Conservation (phyloP, 129 eudicot species). For the Flaveria ramosissima region DNA sequence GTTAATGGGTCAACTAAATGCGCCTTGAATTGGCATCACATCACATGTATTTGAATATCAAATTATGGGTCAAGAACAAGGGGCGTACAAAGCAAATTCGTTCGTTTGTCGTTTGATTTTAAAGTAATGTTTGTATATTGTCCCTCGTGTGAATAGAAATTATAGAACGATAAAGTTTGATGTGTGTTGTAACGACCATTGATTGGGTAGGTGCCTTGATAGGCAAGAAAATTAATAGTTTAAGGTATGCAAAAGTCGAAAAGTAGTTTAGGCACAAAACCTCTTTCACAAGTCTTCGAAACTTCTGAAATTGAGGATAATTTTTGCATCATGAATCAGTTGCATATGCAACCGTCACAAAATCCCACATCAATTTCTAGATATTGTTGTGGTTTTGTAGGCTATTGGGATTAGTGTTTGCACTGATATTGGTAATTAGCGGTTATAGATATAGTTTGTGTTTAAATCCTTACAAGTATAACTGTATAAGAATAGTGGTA, state of each 20-base stretch:
- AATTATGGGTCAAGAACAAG: constrained; percentile 25
- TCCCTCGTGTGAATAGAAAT: constrained; percentile 23
- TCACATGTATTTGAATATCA: neutral
- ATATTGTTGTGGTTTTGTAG: too few relatives aligned
- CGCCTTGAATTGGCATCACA: constrained; percentile 19
- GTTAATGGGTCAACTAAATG: constrained; percentile 30
- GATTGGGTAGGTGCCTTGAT: constrained; percentile 6
- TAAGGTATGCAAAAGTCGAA: neutral
- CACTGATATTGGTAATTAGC: too few relatives aligned
- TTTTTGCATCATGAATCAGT: too few relatives aligned
- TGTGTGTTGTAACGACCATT: constrained; percentile 17
- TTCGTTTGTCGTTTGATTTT: constrained; percentile 4
- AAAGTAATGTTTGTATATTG: neutral
- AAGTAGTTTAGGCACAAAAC: neutral
- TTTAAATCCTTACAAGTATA: too few relatives aligned
- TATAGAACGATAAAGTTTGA: constrained; percentile 11
- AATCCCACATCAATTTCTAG: too few relatives aligned
- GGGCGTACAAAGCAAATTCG: constrained; percentile 26
- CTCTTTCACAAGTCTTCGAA: too few relatives aligned
- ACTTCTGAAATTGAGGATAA: too few relatives aligned
- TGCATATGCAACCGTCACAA: too few relatives aligned
- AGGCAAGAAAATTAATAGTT: neutral
- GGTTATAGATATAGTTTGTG: too few relatives aligned
- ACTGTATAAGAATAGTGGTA: too few relatives aligned
- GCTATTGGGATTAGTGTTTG: too few relatives aligned